Evolutionary conservation across 768 basidiomycete species (phyloP).

Genomic region (Glaciozyma antarctica): DNA sequence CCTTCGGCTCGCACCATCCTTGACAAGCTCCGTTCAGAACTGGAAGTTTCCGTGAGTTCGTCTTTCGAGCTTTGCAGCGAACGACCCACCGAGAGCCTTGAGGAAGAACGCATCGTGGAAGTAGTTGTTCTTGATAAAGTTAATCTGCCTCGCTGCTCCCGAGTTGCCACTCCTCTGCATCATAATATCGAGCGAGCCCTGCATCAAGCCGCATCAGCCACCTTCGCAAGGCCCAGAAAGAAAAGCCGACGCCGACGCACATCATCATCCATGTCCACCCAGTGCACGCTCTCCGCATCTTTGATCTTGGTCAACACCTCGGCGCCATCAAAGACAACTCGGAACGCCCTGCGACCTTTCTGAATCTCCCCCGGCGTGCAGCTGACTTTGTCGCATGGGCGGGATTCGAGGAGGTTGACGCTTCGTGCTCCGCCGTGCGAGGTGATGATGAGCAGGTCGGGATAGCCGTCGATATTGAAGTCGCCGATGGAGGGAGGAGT

Average conservation of each 20-base stretch:
- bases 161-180: slow-evolving; percentile 70
- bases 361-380: slow-evolving; percentile 24
- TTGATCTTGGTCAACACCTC: slow-evolving; percentile 56
- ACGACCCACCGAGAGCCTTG: slow-evolving; percentile 72
- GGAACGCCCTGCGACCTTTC: slow-evolving; percentile 57
- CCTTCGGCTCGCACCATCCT: slow-evolving; percentile 59
- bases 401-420: slow-evolving; percentile 38
- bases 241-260: slow-evolving; percentile 51
- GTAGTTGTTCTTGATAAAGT: slow-evolving; percentile 92
- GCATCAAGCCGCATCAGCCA: not conserved
- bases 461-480: slow-evolving; percentile 85
- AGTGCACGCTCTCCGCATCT: slow-evolving; percentile 69
- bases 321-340: slow-evolving; percentile 48
- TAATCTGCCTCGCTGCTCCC: slow-evolving; percentile 41
- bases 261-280: slow-evolving; percentile 92
- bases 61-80: too few relatives aligned
- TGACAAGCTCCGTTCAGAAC: slow-evolving; percentile 89
- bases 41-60: slow-evolving; percentile 36
- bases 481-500: slow-evolving; percentile 76
- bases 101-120: slow-evolving; percentile 99
- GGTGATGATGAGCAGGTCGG: slow-evolving; percentile 55
- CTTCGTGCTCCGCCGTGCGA: slow-evolving; percentile 23
- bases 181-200: slow-evolving; percentile 89
- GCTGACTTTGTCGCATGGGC: slow-evolving; percentile 35
- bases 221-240: slow-evolving; percentile 21